Conservation (phyloP, 495 filamentous ascomycete species). For the Recurvomyces mirabilis region DNA sequence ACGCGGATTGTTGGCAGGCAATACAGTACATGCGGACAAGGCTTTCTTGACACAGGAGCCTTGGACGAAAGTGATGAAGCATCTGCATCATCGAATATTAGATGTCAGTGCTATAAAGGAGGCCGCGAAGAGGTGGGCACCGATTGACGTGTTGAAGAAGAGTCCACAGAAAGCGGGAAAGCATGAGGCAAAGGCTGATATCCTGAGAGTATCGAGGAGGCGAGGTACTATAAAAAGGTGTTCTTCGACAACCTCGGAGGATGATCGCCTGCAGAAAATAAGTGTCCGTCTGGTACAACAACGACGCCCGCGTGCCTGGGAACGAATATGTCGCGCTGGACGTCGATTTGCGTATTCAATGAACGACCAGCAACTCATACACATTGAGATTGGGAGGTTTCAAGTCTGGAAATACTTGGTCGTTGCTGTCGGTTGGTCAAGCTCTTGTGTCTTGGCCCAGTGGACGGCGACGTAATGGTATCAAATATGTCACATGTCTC, state of each 20-base stretch:
- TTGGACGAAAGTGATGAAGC: conserved; percentile 57
- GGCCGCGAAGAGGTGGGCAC: conserved; percentile 70
- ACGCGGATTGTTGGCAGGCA: conserved; percentile 70
- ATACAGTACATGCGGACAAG: conserved; percentile 82
- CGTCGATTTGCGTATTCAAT: too few relatives aligned
- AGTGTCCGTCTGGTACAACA: too few relatives aligned
- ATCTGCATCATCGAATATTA: conserved; percentile 80
- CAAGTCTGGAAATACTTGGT: too few relatives aligned
- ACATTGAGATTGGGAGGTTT: too few relatives aligned
- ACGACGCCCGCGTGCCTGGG: too few relatives aligned
- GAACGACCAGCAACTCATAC: too few relatives aligned
- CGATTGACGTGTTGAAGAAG: conserved; percentile 41
- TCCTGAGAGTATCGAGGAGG: conserved; percentile 93
- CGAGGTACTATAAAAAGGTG: conserved; percentile 60
- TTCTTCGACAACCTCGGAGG: conserved; percentile 53
- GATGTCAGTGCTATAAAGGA: conserved; percentile 91
- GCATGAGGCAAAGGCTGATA: conserved; percentile 80
- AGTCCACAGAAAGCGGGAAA: conserved; percentile 61
- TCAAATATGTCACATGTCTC: too few relatives aligned
- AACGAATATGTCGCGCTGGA: too few relatives aligned
- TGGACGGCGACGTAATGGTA: too few relatives aligned
- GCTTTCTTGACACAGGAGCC: conserved; percentile 66
- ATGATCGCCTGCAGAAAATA: too few relatives aligned
- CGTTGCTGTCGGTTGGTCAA: too few relatives aligned
- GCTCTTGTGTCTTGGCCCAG: too few relatives aligned